Evolutionary conservation across 192 early-diverging fungal genomes (phyloP).

Genomic region (Chytriomyces sp.): DNA sequence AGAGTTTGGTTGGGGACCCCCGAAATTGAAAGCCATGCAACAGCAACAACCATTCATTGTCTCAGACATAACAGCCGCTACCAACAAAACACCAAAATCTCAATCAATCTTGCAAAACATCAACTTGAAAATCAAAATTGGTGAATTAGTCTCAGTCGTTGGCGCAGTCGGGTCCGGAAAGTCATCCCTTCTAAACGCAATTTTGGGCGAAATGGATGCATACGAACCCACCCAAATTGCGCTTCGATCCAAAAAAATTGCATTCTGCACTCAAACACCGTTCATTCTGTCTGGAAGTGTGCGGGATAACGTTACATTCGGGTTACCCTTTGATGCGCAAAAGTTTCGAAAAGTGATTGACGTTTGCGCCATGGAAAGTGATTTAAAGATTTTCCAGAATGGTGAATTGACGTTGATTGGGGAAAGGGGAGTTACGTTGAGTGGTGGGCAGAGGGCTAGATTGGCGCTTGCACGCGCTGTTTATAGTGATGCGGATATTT

Average conservation of each 20-base stretch:
- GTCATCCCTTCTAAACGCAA: conserved; percentile 45
- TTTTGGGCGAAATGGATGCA: conserved; percentile 52
- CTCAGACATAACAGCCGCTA: conserved; percentile 7
- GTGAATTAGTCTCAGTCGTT: conserved; percentile 47
- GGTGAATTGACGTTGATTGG: conserved; percentile 47
- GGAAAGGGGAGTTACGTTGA: conserved; percentile 44
- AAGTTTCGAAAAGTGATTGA: conserved; percentile 47
- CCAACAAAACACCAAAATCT: background rate
- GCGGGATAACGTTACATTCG: conserved; percentile 57
- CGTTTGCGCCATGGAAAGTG: conserved; percentile 52
- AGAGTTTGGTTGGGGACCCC: conserved; percentile 42
- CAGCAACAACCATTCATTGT: background rate
- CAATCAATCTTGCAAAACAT: conserved; percentile 41
- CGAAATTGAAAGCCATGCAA: background rate
- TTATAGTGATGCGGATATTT: conserved; percentile 52
- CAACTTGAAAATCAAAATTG: conserved; percentile 36
- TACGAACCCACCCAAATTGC: conserved; percentile 15
- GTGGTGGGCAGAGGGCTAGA: conserved; percentile 56
- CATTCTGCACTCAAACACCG: conserved; percentile 50
- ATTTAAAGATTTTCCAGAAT: conserved; percentile 41
- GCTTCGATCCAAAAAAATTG: conserved; percentile 36
- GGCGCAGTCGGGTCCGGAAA: conserved; percentile 60
- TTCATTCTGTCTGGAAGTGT: conserved; percentile 52
- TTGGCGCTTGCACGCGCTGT: conserved; percentile 55
- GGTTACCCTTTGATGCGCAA: conserved; percentile 34